A percentile compares a stretch with the other conserved stretches of the same genome.
Evolutionary conservation across 2,329 filamentous ascomycete genomes (phyloP).

Genomic region (Magnaporthales sp.): DNA sequence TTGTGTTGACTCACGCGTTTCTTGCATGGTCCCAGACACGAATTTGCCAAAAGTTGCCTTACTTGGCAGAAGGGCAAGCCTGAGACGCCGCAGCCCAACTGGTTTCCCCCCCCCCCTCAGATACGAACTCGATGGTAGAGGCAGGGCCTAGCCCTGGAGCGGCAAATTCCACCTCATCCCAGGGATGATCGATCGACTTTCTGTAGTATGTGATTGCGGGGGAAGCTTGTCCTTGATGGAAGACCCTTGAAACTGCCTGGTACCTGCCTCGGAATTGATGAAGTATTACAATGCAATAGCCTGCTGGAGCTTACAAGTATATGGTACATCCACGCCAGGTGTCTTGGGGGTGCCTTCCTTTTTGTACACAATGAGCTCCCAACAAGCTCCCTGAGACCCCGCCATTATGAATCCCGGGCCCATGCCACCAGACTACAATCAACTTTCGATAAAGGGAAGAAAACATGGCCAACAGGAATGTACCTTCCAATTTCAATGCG

Average conservation of each 20-base stretch:
- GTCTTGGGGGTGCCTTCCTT: background rate
- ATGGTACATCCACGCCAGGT: too few relatives aligned
- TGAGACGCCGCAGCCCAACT: background rate
- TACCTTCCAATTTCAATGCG: too few relatives aligned
- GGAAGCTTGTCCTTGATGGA: background rate
- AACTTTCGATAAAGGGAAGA: background rate
- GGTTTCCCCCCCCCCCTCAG: background rate
- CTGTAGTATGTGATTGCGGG: background rate
- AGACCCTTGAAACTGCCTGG: background rate
- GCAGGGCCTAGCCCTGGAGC: background rate
- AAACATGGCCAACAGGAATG: background rate
- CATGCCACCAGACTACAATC: background rate
- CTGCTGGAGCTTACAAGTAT: too few relatives aligned
- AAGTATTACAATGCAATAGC: too few relatives aligned
- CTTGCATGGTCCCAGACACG: background rate
- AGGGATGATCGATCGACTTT: background rate
- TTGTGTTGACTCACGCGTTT: background rate
- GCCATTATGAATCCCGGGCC: background rate
- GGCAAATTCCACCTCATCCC: background rate
- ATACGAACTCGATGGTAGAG: background rate
- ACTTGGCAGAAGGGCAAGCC: background rate
- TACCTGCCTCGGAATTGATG: too few relatives aligned
- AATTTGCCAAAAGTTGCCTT: background rate
- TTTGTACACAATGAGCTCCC: too few relatives aligned
- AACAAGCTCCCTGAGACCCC: background rate